Evolutionary conservation across 2,329 filamentous ascomycete genomes (phyloP), one percentile per base, ranked within the genome.

Genomic region (Neospermospora avenae): DNA sequence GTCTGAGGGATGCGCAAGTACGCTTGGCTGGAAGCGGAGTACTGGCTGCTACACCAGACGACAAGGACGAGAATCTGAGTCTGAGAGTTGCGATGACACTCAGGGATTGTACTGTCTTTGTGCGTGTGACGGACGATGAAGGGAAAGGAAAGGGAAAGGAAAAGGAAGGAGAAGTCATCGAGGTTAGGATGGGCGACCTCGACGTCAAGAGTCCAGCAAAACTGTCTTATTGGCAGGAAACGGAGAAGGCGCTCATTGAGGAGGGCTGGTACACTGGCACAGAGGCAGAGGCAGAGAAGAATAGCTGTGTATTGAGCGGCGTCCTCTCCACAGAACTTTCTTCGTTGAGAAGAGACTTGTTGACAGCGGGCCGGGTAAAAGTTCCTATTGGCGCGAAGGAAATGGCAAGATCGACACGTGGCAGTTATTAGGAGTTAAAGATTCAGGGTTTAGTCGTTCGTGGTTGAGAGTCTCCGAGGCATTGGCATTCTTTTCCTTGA

Each of bases 21-120:
- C 51, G 59, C 10, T 55, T 74, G 42, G 74, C 75, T 51, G 63
- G 57, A 0, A 41, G 65, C 3, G 74, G 74, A 0, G 67, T 70
- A 3, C 44, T 73, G 4, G 31, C 31, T 8, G 31, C 48, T n/a
- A 42, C 5, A 3, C n/a, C 39, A 11, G 44, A 56, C 0, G 62
- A 65, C 20, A 73, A 78, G 59, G 61, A 70, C 3, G 69, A 72
- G 3, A 74, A 80, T 37, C 71, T 75, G 11, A 76, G 81, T 28
- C 85, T 89, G 62, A 80, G 83, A 13, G 77, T 90, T 6, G 88
- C 89, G 58, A 93, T 93, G 90, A 93, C 90, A 3, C 73, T 95
- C 65, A 79, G 90, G 53, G 90, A 95, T 76, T 92, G 90, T 72
- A 90, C 88, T 3, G 82, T 90, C 67, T 92, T 88, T 69, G 77